These are phyloP conservation scores for Hydnomerulius pinastri DNA, from an alignment of 768 basidiomycete species.

Conservation along the genomic window DNA sequence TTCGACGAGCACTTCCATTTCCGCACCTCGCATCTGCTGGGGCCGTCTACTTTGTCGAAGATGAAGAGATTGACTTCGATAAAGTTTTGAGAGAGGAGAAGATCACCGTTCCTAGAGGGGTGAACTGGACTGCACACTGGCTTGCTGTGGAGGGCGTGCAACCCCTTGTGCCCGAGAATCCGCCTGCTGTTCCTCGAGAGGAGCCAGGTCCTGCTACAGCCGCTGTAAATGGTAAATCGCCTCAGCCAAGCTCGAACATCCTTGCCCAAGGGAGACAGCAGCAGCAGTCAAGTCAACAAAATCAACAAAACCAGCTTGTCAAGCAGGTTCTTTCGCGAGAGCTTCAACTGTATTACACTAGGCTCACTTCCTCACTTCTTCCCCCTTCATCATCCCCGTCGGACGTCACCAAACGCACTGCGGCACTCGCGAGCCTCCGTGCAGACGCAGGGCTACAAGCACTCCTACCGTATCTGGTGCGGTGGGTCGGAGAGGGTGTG, in stretches of 20 bases:
- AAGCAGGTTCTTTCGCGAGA: constrained; percentile 93
- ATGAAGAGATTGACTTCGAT: constrained; percentile 97
- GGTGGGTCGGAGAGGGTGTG: constrained; percentile 92
- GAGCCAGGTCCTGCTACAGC: constrained; percentile 32
- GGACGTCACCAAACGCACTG: constrained; percentile 75
- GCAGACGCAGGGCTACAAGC: constrained; percentile 91
- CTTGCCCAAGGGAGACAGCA: constrained; percentile 27
- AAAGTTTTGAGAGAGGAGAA: constrained; percentile 86
- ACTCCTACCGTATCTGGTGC: constrained; percentile 88
- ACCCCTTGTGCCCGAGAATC: constrained; percentile 94
- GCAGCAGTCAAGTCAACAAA: constrained; percentile 41
- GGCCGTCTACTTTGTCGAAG: constrained; percentile 89
- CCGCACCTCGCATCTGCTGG: constrained; percentile 51
- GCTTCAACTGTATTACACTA: constrained; percentile 91
- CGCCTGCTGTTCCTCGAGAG: constrained; percentile 74
- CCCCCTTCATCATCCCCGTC: constrained; percentile 21
- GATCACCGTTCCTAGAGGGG: constrained; percentile 75
- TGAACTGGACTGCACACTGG: constrained; percentile 95
- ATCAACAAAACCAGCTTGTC: constrained; percentile 74
- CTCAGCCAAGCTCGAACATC: constrained; percentile 25
- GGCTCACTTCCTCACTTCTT: constrained; percentile 82
- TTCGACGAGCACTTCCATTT: constrained; percentile 49
- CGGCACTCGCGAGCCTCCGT: constrained; percentile 87
- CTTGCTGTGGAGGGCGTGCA: constrained; percentile 97
- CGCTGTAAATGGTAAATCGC: constrained; percentile 28